Percentiles rank a stretch among this genome's conserved stretches.
phyloP scores from a whole-genome alignment of 805 yeast genomes.

The Schizosaccharomyces japonicus region DNA sequence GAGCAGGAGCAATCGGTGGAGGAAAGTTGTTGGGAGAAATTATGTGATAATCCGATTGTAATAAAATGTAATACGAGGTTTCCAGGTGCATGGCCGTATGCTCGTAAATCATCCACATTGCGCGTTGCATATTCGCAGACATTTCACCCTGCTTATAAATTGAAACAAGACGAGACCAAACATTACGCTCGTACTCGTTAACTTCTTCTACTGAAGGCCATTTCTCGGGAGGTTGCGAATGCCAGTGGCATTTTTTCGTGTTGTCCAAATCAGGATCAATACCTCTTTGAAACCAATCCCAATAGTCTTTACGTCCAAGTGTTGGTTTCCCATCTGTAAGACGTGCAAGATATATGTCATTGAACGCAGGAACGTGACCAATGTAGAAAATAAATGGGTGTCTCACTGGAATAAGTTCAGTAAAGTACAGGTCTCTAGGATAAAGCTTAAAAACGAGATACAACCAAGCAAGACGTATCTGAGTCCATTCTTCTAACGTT shows the following conservation, averaged over 20 bases:
- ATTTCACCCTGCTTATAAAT: background rate
- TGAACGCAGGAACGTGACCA: constrained; percentile 12
- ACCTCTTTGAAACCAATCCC: constrained; percentile 11
- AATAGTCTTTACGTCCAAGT: constrained; percentile 6
- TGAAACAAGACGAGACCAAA: constrained; percentile 7
- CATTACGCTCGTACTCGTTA: constrained; percentile 5
- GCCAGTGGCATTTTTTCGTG: constrained; percentile 11
- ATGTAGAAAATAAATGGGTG: constrained; percentile 11
- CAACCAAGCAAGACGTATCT: constrained; percentile 11
- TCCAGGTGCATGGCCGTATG: constrained; percentile 13
- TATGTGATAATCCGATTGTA: constrained; percentile 6
- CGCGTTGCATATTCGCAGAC: constrained; percentile 6
- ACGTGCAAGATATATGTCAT: constrained; percentile 10
- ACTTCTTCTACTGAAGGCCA: constrained; percentile 9
- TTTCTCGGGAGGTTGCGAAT: constrained; percentile 8
- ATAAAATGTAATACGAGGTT: constrained; percentile 11
- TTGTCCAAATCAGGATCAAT: constrained; percentile 12
- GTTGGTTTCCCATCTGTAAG: constrained; percentile 4
- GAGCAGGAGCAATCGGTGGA: background rate
- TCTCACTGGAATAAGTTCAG: constrained; percentile 10
- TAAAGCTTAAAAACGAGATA: constrained; percentile 8
- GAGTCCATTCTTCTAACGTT: constrained; percentile 8
- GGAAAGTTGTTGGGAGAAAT: background rate
- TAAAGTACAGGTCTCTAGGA: constrained; percentile 7
- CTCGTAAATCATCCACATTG: constrained; percentile 11